Base-by-base conservation (phyloP, 225 moss, liverwort and hornwort species). In the Neckera pumila region DNA sequence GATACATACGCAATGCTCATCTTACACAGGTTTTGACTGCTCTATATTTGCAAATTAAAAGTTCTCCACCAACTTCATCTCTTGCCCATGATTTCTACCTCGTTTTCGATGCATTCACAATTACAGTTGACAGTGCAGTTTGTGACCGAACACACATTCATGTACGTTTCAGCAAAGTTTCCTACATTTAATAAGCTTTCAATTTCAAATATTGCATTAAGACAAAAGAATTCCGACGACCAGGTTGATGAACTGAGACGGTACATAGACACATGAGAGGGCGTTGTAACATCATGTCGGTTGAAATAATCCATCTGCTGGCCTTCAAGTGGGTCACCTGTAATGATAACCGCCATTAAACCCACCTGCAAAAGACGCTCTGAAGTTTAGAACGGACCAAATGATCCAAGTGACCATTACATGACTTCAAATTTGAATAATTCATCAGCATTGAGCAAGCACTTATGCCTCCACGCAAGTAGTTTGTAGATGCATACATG, bases 341-440 rank as follows among this genome's bases (percentile, higher is more conserved):
- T 97, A 53, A 97, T 89, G 83, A 98, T 95, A 59, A 98, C 93
- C 40, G 97, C 96, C 92, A 98, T 93, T 84, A 98, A 90, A 90
- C 97, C 93, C 86, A 98, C 98, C 98, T 98, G 95, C 88, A 85
- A 88, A 79, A 66, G 79, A 33, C 28, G 31, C 49, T 70, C 54
- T 65, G 56, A 60, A 86, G 75, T 67, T 92, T n/a, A 84, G 86
- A 76, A 66, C 23, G 60, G 40, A 82, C 78, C 45, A 75, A 84
- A 69, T 80, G 61, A 70, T 82, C 47, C 60, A 83, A 79, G 65
- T 47, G 11, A 76, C 40, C 84, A 61, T 17, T 62, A 78, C 54
- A 56, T 9, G 18, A 63, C 38, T 49, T 83, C 71, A 70, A 22
- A 56, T 21, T 42, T 70, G 30, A 84, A 40, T 15, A 40, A 42